Percentiles rank a stretch among this genome's conserved stretches.
phyloP scores from a whole-genome alignment of 2,329 filamentous ascomycete genomes.

The Emmonsia crescens region DNA sequence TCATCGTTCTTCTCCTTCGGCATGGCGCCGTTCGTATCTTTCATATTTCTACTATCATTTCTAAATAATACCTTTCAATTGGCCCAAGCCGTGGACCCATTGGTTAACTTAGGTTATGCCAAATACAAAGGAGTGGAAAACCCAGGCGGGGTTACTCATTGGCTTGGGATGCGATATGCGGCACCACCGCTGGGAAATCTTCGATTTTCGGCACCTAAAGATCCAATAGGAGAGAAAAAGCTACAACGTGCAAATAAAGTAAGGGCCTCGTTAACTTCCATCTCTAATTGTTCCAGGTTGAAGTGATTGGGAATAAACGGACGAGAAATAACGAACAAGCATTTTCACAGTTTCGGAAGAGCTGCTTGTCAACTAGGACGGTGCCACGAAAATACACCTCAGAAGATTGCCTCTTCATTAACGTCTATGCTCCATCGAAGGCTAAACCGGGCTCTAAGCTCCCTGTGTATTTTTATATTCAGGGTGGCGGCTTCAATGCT shows the following conservation, averaged over 20 bases:
- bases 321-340: conserved; percentile 8
- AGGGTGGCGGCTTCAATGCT: conserved; percentile 52
- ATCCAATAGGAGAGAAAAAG: conserved; percentile 41
- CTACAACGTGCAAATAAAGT: conserved; percentile 48
- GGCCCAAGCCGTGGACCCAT: conserved; percentile 16
- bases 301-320: background rate
- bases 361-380: conserved; percentile 58
- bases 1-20: background rate
- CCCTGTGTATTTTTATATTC: conserved; percentile 54
- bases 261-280: conserved; percentile 11
- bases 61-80: background rate
- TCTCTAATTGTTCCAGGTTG: background rate
- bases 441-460: conserved; percentile 36
- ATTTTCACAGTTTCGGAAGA: conserved; percentile 25
- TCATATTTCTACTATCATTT: background rate
- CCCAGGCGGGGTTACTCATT: conserved; percentile 52
- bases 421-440: conserved; percentile 30
- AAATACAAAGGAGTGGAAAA: conserved; percentile 50
- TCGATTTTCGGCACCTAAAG: conserved; percentile 56
- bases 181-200: conserved; percentile 54
- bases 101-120: conserved; percentile 56
- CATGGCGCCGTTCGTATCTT: background rate
- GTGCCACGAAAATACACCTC: conserved; percentile 45
- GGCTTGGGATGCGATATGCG: conserved; percentile 66
- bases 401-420: conserved; percentile 34